Evolutionary conservation across 345 rosid genomes (phyloP), one percentile per base, ranked within the genome.

Genomic region (Cochlearia excelsa): DNA sequence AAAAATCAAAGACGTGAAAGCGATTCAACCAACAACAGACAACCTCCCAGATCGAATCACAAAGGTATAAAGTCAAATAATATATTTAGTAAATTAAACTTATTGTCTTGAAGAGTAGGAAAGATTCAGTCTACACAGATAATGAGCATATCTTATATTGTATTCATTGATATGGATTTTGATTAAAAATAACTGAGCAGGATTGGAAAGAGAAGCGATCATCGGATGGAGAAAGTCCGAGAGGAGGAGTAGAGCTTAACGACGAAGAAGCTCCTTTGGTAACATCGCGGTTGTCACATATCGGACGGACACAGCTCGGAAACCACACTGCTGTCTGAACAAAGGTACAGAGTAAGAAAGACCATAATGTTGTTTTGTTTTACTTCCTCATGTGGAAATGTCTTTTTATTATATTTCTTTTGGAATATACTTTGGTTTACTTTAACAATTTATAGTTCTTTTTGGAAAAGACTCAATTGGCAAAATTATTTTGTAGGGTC

Each of bases 181-280:
- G 23, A 38, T n/a, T 59, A 26, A 6, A 46, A 51, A 55, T 46
- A 9, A 46, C 23, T 52, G 38, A 40, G 28, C 82, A 90, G 99
- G 97, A 93, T 2, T 85, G 97, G 96, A 93, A 85, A 70, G 97
- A 90, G 77, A 92, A 92, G 86, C 80, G 82, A 67, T 87, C 97
- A 1, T 87, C 88, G 5, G 95, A 92, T 69, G 74, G 68, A 11
- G 74, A 65, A 41, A 69, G 74, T 41, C 74, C 74, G 0, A 62
- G 74, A 62, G 54, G 84, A 51, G 66, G 59, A 43, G 26, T 91
- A 80, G 11, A 81, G 43, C 59, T 74, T 48, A 73, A 67, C 62
- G 96, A 92, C 48, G 97, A 84, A 67, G 97, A 92, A 81, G 82
- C 82, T n/a, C 97, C 93, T 51, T 74, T 92, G 43, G 73, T 88